phyloP scores from a whole-genome alignment of 2,329 filamentous ascomycete species.

The Epichloe sp. region DNA sequence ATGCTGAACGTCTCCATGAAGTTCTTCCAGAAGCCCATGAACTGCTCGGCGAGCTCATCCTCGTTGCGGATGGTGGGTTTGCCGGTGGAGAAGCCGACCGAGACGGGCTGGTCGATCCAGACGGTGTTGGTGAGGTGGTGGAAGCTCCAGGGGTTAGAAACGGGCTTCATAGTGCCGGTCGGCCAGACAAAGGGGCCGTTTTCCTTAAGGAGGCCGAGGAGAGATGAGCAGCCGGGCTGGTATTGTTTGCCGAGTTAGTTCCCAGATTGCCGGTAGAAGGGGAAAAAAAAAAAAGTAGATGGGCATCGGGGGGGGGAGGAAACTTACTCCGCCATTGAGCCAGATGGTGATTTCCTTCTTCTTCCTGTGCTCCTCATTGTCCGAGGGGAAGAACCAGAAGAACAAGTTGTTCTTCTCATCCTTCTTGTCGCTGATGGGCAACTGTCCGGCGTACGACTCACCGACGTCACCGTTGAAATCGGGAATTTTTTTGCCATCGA shows the following conservation, averaged over 20 bases:
- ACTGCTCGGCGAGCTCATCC: constrained; percentile 55
- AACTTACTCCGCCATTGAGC: constrained; percentile 39
- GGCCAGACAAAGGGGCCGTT: constrained; percentile 65
- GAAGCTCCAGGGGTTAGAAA: constrained; percentile 60
- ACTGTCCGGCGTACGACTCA: constrained; percentile 44
- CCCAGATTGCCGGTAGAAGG: too few relatives aligned
- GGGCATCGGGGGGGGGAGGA: too few relatives aligned
- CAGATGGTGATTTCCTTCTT: constrained; percentile 50
- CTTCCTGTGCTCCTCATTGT: constrained; percentile 26
- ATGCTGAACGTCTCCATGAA: constrained; percentile 60
- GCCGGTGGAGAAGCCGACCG: constrained; percentile 57
- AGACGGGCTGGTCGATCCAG: constrained; percentile 57
- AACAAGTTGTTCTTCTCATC: constrained; percentile 41
- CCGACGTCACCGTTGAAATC: constrained; percentile 51
- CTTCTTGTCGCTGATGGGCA: constrained; percentile 36
- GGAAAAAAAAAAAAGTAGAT: too few relatives aligned
- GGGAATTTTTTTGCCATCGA: constrained; percentile 48
- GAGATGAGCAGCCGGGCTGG: constrained; percentile 41
- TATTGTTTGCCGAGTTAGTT: too few relatives aligned
- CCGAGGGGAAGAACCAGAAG: constrained; percentile 55
- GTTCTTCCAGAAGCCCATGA: constrained; percentile 68
- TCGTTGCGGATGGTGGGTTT: constrained; percentile 50
- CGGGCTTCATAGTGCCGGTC: constrained; percentile 52
- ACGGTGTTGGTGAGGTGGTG: constrained; percentile 36
- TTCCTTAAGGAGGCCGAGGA: constrained; percentile 60